Evolutionary conservation across 495 filamentous ascomycete genomes (phyloP), one percentile per base, ranked within the genome.

Genomic region (Penicillium egyptiacum): DNA sequence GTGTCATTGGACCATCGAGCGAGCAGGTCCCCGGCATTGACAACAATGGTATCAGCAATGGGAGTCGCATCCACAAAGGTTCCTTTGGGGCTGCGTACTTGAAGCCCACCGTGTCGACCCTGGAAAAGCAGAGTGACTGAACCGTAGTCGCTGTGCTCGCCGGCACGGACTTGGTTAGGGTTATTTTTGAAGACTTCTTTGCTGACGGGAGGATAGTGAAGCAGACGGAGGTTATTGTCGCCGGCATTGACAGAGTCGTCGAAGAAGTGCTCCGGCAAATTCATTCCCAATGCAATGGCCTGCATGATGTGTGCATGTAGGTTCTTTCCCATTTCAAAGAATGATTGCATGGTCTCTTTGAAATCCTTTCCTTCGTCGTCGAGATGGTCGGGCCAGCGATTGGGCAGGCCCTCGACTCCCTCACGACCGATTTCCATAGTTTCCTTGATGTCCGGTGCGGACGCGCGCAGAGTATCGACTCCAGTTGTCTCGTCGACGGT

Each of bases 1-100:
- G 81, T 85, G 63, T 92, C 91, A 65, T 97, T 98, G 40, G 86
- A 89, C 93, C 93, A 98, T 30, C 92, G 75, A 3, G 90, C 87
- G 42, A 98, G 72, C 62, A 97, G 59, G 72, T 98, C 93, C 1
- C 92, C 93, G 2, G 92, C 92, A 69, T 98, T 97, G 30, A 98
- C 81, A 6, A 98, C 90, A 52, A 94, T 87, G 4, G 91, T 92
- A 49, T 85, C 88, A 28, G 85, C 77, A 52, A 96, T 90, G 0
- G 93, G 93, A 28, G 81, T 88, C 17, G 89, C 93, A 64, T 96
- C 85, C 17, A 96, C 83, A 68, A 91, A 98, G 0, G 78, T 84
- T 0, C 89, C 89, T 28, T 81, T 83, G 0, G 91, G 89, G 37
- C 83, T 86, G 65, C 85, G 82, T 10, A 96, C 92, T 72, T 98